phyloP scores from a whole-genome alignment of 2,329 filamentous ascomycete genomes.

The Pseudogymnoascus sp. region DNA sequence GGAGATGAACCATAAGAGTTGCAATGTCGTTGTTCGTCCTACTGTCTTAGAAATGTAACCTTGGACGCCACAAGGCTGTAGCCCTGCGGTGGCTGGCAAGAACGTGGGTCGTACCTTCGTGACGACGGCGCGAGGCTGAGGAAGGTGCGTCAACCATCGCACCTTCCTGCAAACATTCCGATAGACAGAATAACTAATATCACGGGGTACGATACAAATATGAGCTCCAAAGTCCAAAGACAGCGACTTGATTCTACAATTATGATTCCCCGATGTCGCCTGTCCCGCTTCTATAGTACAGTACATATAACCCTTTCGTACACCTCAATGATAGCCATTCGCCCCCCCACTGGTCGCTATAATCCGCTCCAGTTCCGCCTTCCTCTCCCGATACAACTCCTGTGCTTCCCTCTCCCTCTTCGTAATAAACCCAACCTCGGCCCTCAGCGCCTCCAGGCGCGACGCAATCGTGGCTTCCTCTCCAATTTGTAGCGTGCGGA shows the following conservation, averaged over 20 bases:
- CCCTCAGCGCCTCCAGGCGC: constrained; percentile 65
- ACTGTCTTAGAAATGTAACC: background rate
- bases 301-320: background rate
- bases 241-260: background rate
- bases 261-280: background rate
- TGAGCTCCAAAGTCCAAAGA: background rate
- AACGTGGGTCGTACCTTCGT: background rate
- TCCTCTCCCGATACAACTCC: constrained; percentile 68
- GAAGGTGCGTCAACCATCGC: background rate
- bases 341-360: background rate
- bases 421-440: constrained; percentile 76
- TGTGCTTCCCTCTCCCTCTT: constrained; percentile 84
- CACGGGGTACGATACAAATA: background rate
- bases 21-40: background rate
- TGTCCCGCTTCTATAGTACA: background rate
- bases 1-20: background rate
- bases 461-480: constrained; percentile 70
- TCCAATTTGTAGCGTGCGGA: constrained; percentile 65
- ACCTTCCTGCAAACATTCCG: background rate
- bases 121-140: background rate
- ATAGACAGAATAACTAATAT: background rate
- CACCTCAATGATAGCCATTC: constrained; percentile 7
- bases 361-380: constrained; percentile 60
- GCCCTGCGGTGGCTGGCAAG: background rate
- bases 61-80: constrained; percentile 4